These are phyloP conservation scores for Aurinia saxatilis DNA, from an alignment of 345 rosid genomes.

Conservation along the genomic window DNA sequence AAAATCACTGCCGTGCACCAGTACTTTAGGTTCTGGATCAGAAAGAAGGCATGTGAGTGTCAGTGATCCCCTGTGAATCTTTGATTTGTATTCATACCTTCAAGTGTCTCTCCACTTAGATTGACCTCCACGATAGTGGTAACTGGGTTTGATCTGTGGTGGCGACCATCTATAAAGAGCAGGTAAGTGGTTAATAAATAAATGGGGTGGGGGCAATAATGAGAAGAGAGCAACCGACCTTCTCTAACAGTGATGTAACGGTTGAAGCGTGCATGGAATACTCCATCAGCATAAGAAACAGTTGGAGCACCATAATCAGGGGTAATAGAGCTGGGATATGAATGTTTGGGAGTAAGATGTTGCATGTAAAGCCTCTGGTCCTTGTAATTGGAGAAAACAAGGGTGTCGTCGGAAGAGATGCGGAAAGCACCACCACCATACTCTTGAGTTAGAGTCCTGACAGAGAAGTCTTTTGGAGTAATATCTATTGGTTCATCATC, in stretches of 20 bases:
- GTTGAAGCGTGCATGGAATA: conserved; percentile 57
- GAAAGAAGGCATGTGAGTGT: neutral
- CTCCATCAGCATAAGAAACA: conserved; percentile 81
- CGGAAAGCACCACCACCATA: conserved; percentile 94
- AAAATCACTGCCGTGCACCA: conserved; percentile 77
- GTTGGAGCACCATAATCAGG: conserved; percentile 65
- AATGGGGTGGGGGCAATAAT: no score
- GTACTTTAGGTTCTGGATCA: conserved; percentile 60
- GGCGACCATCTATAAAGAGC: conserved; percentile 53
- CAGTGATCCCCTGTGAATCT: neutral
- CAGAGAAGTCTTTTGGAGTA: conserved; percentile 77
- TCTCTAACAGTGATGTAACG: conserved; percentile 76
- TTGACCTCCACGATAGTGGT: conserved; percentile 51
- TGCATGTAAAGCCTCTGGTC: conserved; percentile 86
- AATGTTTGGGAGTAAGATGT: conserved; percentile 35
- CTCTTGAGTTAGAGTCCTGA: conserved; percentile 78
- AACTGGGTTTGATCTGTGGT: conserved; percentile 44
- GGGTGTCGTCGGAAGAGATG: conserved; percentile 44
- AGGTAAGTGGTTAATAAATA: neutral
- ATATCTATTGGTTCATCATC: conserved; percentile 57
- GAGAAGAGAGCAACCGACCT: conserved; percentile 35
- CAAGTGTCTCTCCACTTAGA: conserved; percentile 36
- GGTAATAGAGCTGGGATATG: conserved; percentile 62
- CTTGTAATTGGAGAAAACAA: conserved; percentile 77
- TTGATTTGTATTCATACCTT: no score